These are phyloP conservation scores for Colletotrichum sp. DNA, from an alignment of 2,329 filamentous ascomycete species.

Conservation along the genomic window DNA sequence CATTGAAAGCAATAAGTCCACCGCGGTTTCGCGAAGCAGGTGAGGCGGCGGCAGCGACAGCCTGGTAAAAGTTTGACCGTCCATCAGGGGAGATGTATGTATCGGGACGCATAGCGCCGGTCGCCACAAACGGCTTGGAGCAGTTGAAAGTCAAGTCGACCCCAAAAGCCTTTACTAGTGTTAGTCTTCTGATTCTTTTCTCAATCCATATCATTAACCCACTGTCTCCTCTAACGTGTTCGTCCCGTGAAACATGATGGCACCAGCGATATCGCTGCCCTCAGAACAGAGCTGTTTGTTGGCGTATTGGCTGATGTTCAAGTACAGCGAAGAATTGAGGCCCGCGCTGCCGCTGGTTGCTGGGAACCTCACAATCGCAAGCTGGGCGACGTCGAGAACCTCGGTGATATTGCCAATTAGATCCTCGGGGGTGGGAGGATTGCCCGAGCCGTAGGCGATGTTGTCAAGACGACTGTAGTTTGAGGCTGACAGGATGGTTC, in stretches of 20 bases:
- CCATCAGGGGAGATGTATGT: conserved; percentile 60
- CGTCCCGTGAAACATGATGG: conserved; percentile 49
- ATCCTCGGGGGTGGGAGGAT: conserved; percentile 26
- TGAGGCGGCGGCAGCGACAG: conserved; percentile 51
- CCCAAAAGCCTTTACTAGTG: conserved; percentile 46
- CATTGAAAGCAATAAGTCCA: conserved; percentile 56
- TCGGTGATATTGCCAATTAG: conserved; percentile 35
- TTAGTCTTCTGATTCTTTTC: neutral
- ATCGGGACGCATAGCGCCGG: conserved; percentile 60
- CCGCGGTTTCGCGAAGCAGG: conserved; percentile 47
- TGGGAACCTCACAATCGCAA: conserved; percentile 31
- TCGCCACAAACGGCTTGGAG: conserved; percentile 55
- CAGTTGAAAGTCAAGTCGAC: conserved; percentile 56
- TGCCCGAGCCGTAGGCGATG: conserved; percentile 32
- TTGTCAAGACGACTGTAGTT: conserved; percentile 37
- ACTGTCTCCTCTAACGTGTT: conserved; percentile 61
- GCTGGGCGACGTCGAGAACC: conserved; percentile 33
- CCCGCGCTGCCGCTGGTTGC: conserved; percentile 31
- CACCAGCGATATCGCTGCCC: conserved; percentile 32
- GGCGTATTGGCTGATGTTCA: conserved; percentile 35
- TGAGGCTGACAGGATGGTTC: conserved; percentile 38
- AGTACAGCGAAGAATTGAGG: conserved; percentile 34
- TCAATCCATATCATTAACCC: neutral
- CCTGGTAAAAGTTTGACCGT: conserved; percentile 57
- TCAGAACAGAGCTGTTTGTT: conserved; percentile 33